Evolutionary conservation across 352 stramenopile species (phyloP).

Genomic region (Globisporangium polare): DNA sequence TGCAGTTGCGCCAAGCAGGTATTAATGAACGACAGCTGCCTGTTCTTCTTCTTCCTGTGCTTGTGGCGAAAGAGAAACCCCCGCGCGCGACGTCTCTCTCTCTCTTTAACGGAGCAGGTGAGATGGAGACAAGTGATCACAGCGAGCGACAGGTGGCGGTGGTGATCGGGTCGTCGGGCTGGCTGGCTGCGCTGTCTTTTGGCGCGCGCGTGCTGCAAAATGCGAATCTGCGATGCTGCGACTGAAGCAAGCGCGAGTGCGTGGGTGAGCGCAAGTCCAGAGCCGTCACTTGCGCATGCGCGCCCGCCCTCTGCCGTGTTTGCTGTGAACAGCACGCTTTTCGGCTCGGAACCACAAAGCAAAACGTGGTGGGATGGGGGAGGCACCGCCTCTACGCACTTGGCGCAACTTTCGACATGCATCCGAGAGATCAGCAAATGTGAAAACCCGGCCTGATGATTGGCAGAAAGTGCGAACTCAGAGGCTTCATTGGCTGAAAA

Average conservation of each 20-base stretch:
- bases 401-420: neutral
- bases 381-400: slow-evolving; percentile 1
- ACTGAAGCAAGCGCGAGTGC: neutral
- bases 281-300: neutral
- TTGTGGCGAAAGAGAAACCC: slow-evolving; percentile 4
- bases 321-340: neutral
- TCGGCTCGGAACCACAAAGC: neutral
- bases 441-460: neutral
- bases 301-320: neutral
- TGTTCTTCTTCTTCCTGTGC: neutral
- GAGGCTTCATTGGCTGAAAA: slow-evolving; percentile 5
- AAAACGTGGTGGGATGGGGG: neutral
- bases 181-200: neutral
- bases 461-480: neutral
- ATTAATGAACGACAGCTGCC: neutral
- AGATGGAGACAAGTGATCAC: neutral
- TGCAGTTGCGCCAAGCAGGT: neutral
- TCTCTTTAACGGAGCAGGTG: neutral
- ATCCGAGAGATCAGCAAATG: no score
- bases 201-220: neutral
- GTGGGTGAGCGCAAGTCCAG: neutral
- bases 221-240: neutral
- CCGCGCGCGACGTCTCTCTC: neutral
- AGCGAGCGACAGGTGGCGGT: neutral
- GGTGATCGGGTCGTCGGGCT: neutral